These are phyloP conservation scores for Saccharum spontaneum DNA, from an alignment of 176 grass and related monocot genomes.

Conservation along the genomic window DNA sequence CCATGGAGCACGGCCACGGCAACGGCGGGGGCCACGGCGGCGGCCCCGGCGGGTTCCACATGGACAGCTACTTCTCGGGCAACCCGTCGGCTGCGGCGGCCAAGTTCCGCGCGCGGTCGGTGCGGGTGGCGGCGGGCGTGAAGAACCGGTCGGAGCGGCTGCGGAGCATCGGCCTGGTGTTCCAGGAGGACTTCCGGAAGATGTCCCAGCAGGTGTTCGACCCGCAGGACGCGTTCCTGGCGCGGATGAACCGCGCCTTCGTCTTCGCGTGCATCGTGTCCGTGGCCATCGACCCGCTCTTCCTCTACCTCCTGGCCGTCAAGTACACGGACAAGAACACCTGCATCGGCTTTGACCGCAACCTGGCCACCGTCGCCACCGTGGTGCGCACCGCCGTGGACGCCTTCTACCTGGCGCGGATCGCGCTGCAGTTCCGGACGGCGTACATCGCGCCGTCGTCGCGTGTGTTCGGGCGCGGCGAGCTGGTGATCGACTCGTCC, in stretches of 20 bases:
- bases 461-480: slow-evolving; percentile 58
- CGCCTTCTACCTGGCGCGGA: slow-evolving; percentile 68
- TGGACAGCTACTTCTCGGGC: slow-evolving; percentile 59
- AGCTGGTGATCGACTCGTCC: too few relatives aligned
- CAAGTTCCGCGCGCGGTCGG: slow-evolving; percentile 48
- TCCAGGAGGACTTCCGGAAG: slow-evolving; percentile 67
- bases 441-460: slow-evolving; percentile 91
- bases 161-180: slow-evolving; percentile 59
- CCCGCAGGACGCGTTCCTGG: slow-evolving; percentile 75
- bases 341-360: slow-evolving; percentile 72
- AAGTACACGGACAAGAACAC: slow-evolving; percentile 34
- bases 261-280: slow-evolving; percentile 66
- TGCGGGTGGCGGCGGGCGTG: slow-evolving; percentile 42
- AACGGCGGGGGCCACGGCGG: not conserved
- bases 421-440: slow-evolving; percentile 79
- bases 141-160: slow-evolving; percentile 66
- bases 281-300: slow-evolving; percentile 76
- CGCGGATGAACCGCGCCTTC: slow-evolving; percentile 70
- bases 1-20: slow-evolving; percentile 3
- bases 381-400: slow-evolving; percentile 64
- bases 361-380: slow-evolving; percentile 35
- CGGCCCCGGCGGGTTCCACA: slow-evolving; percentile 29
- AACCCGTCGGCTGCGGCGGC: not conserved
- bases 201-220: slow-evolving; percentile 72
- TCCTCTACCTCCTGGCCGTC: slow-evolving; percentile 69